A percentile compares a stretch with the other conserved stretches of the same genome.
phyloP scores from a whole-genome alignment of 208 protist genomes.

The Wallacemonas collosoma region DNA sequence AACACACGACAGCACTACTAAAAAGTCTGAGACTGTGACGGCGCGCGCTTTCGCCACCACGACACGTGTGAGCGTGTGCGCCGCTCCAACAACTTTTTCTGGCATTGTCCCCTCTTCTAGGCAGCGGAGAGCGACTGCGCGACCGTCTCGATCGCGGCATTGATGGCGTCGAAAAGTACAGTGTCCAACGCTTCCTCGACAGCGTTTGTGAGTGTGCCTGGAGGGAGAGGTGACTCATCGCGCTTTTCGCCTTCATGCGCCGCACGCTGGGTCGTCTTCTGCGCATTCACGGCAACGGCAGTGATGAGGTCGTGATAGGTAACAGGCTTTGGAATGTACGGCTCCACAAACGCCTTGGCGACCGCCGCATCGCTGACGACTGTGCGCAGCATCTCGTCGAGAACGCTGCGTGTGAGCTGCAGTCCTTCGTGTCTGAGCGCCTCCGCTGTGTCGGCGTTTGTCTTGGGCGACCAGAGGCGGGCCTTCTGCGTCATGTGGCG shows the following conservation, averaged over 20 bases:
- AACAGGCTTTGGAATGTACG: slow-evolving; percentile 21
- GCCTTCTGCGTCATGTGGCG: neutral
- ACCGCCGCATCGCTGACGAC: slow-evolving; percentile 58
- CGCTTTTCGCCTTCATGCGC: neutral
- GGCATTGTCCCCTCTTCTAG: neutral
- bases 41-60: no score
- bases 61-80: no score
- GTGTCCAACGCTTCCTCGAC: slow-evolving; percentile 65
- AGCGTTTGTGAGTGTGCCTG: slow-evolving; percentile 23
- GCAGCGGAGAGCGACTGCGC: neutral
- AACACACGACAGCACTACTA: no score
- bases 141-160: slow-evolving; percentile 11
- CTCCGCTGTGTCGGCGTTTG: neutral
- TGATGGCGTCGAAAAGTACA: slow-evolving; percentile 24
- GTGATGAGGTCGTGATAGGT: slow-evolving; percentile 35
- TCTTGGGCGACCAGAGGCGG: neutral
- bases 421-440: slow-evolving; percentile 8
- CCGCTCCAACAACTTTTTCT: no score
- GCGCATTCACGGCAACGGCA: neutral
- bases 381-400: slow-evolving; percentile 74
- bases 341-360: slow-evolving; percentile 59
- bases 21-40: no score
- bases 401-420: slow-evolving; percentile 33
- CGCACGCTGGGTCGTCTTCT: neutral
- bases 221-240: neutral